Evolutionary conservation across 495 filamentous ascomycete species (phyloP).

Genomic region (Rusavskia elegans): DNA sequence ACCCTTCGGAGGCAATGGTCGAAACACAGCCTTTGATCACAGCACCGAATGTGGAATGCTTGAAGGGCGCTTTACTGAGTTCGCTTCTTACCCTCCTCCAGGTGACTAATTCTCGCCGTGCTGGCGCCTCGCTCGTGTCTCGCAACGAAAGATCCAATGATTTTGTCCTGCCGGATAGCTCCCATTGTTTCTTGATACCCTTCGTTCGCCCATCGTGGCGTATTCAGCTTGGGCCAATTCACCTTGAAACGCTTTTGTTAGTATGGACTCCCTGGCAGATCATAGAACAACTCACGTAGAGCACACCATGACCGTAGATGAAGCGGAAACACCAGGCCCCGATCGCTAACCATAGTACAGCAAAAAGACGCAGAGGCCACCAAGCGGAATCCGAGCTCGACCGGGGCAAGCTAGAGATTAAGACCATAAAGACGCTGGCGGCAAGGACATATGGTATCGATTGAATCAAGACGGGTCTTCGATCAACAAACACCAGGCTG

Average conservation of each 20-base stretch:
- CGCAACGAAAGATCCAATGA: constrained; percentile 57
- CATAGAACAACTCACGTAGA: constrained; percentile 57
- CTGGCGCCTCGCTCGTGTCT: constrained; percentile 65
- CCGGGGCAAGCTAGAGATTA: constrained; percentile 62
- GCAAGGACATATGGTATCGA: constrained; percentile 78
- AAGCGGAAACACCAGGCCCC: constrained; percentile 56
- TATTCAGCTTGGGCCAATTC: constrained; percentile 93
- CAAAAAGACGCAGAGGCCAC: constrained; percentile 65
- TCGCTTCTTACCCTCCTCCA: constrained; percentile 95
- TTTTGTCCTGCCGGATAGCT: constrained; percentile 55
- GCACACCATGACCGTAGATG: constrained; percentile 65
- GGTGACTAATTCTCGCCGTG: constrained; percentile 57
- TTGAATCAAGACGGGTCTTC: constrained; percentile 75
- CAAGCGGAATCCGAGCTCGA: constrained; percentile 48
- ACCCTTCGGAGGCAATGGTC: too few relatives aligned
- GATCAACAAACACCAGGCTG: constrained; percentile 62
- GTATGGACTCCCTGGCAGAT: background rate
- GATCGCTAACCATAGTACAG: constrained; percentile 55
- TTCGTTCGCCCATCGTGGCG: constrained; percentile 66
- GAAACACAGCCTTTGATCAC: too few relatives aligned
- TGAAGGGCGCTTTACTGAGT: constrained; percentile 42
- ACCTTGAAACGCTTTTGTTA: constrained; percentile 39
- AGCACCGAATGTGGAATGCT: background rate
- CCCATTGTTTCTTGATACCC: constrained; percentile 75
- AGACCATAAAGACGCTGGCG: constrained; percentile 70